Evolutionary conservation across 2,329 filamentous ascomycete genomes (phyloP), one percentile per base, ranked within the genome.

Genomic region (Exophiala spinifera): DNA sequence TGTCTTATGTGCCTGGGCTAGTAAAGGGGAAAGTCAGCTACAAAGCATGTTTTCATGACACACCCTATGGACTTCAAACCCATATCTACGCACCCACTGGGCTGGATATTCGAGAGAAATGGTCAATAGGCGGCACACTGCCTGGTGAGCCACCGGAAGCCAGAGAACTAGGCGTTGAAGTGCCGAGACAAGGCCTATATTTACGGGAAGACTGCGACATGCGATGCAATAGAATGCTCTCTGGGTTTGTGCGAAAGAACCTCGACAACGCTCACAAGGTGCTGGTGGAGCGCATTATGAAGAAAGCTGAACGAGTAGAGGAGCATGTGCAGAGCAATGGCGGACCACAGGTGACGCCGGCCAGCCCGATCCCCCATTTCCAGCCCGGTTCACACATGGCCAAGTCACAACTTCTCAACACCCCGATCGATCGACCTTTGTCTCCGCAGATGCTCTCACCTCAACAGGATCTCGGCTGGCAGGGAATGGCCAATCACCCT

Each of bases 151-250:
- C 83, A 1, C 75, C 77, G 25, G 79, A 86, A 64, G 77, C 82
- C 0, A 71, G 80, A 10, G 88, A 92, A 72, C 71, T 88, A 19
- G 87, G 85, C 4, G 71, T 88, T 4, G 79, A 79, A 13, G 82
- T 79, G 0, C 89, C 89, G 0, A 70, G 78, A 19, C 75, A 82
- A 37, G 90, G 89, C 0, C 74, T 95, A 11, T 95, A 91, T 67
- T 74, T 95, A 39, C 79, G 87, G n/a, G 90, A 95, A 74, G 90
- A 95, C 61, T 85, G 94, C 46, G 86, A 90, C 59, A 84, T 95
- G 77, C 81, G 81, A 53, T 95, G 89, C 74, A 92, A 91, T 65
- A 74, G 90, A 54, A 75, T 94, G 59, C 81, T 94, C 74, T 79
- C 84, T 0, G 73, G 75, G 6, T 95, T 95, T 65, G 87, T 95